Conservation (phyloP, 2,329 filamentous ascomycete species). For the Raffaelea arxii region DNA sequence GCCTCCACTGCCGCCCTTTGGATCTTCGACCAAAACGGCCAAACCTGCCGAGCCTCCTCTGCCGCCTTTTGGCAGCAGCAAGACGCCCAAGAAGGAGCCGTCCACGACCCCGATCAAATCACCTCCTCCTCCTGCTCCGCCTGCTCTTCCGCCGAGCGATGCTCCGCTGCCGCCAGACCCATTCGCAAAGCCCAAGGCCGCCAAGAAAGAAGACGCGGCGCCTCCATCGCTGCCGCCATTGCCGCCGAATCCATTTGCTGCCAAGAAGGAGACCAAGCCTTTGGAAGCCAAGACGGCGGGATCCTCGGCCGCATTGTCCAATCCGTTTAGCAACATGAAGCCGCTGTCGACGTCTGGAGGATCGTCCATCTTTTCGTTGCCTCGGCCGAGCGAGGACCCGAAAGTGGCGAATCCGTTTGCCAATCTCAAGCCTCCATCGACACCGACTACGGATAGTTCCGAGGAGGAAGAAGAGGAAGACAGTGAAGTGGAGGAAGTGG, state of each 20-base stretch:
- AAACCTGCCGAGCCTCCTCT: slow-evolving; percentile 16
- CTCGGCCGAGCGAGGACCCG: background rate
- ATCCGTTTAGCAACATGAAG: slow-evolving; percentile 8
- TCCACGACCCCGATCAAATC: slow-evolving; percentile 14
- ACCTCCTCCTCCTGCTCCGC: background rate
- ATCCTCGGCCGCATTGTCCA: slow-evolving; percentile 4
- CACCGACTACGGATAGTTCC: slow-evolving; percentile 9
- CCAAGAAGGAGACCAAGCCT: slow-evolving; percentile 14
- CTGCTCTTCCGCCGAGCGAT: slow-evolving; percentile 7
- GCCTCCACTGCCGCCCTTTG: background rate
- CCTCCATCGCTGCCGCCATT: too few species aligned
- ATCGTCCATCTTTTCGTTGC: slow-evolving; percentile 10
- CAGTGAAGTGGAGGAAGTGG: slow-evolving; percentile 26
- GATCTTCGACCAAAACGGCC: background rate
- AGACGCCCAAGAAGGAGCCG: slow-evolving; percentile 10
- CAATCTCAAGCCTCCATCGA: slow-evolving; percentile 11
- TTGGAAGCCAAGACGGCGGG: background rate
- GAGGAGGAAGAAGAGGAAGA: slow-evolving; percentile 20
- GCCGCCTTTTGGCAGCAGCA: slow-evolving; percentile 7
- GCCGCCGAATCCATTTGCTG: slow-evolving; percentile 20
- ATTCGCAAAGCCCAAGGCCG: slow-evolving; percentile 17
- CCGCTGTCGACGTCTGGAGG: background rate
- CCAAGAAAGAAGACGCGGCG: background rate
- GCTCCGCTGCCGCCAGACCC: slow-evolving; percentile 23
- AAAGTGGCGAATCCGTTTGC: slow-evolving; percentile 10